Percentiles rank a stretch among this genome's conserved stretches.
Conservation (phyloP, 2,329 filamentous ascomycete genomes). For the Hymenoscyphus infarciens region DNA sequence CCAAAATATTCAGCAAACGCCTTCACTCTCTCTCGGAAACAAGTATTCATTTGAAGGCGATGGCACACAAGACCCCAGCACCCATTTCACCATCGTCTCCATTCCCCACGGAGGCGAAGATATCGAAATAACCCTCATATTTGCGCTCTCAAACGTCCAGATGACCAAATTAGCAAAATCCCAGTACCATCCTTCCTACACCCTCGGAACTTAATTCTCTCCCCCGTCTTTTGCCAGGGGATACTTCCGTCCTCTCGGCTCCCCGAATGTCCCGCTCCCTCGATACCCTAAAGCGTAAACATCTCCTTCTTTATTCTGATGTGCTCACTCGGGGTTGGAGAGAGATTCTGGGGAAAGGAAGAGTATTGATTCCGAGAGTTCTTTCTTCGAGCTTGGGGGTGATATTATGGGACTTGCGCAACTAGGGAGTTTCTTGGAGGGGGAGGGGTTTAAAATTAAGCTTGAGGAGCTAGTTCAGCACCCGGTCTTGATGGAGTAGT, state of each 20-base stretch:
- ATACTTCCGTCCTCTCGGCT: neutral
- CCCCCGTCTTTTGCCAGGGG: neutral
- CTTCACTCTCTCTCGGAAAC: slow-evolving; percentile 8
- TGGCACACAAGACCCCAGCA: slow-evolving; percentile 17
- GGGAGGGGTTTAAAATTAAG: slow-evolving; percentile 12
- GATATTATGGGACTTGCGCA: slow-evolving; percentile 19
- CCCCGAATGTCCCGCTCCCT: neutral
- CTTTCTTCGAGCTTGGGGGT: slow-evolving; percentile 15
- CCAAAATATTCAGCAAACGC: slow-evolving; percentile 18
- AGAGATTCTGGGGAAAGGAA: slow-evolving; percentile 7
- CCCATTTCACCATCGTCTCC: slow-evolving; percentile 17
- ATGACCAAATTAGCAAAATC: slow-evolving; percentile 8
- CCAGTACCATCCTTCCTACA: slow-evolving; percentile 4
- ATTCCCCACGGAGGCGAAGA: slow-evolving; percentile 12
- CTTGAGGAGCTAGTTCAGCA: slow-evolving; percentile 18
- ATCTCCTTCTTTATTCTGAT: slow-evolving; percentile 5
- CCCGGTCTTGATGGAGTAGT: slow-evolving; percentile 16
- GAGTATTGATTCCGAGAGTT: slow-evolving; percentile 6
- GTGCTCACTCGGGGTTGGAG: slow-evolving; percentile 10
- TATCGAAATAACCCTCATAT: slow-evolving; percentile 17
- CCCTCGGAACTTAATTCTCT: slow-evolving; percentile 1
- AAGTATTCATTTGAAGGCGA: slow-evolving; percentile 16
- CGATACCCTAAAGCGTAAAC: slow-evolving; percentile 2
- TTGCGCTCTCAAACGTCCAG: slow-evolving; percentile 9
- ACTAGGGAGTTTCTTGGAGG: slow-evolving; percentile 8